Conservation (phyloP, 139 green algal genomes). For the Chlorella sp. region DNA sequence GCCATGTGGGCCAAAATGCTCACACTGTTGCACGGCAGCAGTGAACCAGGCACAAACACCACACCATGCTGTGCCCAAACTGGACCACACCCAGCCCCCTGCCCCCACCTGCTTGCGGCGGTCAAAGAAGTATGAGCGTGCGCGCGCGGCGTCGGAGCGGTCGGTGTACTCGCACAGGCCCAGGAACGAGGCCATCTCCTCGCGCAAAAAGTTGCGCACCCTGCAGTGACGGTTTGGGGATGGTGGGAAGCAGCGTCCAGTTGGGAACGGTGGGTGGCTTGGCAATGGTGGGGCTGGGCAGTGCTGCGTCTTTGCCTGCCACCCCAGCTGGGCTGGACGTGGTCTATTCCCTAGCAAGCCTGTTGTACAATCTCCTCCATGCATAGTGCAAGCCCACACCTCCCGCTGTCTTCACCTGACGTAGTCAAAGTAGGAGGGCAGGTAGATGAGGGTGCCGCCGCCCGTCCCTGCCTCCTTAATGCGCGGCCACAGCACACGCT, state of each 20-base stretch:
- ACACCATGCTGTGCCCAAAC: neutral
- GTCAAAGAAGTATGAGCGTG: constrained; percentile 82
- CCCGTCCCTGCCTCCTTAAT: constrained; percentile 59
- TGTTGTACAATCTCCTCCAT: no score
- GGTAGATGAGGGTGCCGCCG: constrained; percentile 81
- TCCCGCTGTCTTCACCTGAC: constrained; percentile 59
- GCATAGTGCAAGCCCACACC: neutral
- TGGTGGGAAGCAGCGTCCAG: no score
- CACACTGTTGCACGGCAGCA: no score
- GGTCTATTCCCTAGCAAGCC: no score
- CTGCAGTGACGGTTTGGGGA: no score
- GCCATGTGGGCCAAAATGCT: no score
- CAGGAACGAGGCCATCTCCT: constrained; percentile 65
- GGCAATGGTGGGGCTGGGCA: no score
- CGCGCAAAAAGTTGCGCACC: constrained; percentile 54
- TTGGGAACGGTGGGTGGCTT: no score
- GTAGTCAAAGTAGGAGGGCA: constrained; percentile 97
- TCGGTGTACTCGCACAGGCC: constrained; percentile 87
- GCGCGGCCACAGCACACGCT: constrained; percentile 76
- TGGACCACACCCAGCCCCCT: no score
- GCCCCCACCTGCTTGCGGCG: constrained; percentile 44
- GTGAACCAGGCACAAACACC: neutral
- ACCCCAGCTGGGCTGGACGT: no score
- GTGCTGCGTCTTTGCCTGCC: no score
- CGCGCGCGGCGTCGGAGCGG: constrained; percentile 70